Conservation (phyloP, 2,329 filamentous ascomycete species). For the Diaporthe ilicicola region DNA sequence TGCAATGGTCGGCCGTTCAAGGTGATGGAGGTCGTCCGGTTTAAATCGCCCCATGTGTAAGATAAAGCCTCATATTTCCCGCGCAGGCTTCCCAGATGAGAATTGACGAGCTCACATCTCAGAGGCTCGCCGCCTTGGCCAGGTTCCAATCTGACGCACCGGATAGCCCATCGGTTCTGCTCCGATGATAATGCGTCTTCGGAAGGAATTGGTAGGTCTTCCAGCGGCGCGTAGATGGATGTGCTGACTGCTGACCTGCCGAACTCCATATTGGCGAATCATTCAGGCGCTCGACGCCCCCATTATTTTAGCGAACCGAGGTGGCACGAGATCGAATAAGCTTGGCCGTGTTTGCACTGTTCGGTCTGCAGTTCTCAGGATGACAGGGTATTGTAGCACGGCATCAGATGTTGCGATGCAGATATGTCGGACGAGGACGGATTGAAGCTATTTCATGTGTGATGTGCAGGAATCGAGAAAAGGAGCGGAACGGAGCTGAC, state of each 20-base stretch:
- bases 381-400: neutral
- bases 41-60: neutral
- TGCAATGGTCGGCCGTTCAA: neutral
- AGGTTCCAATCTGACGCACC: neutral
- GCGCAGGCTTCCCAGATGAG: neutral
- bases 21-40: neutral
- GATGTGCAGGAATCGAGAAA: neutral
- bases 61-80: conserved; percentile 14
- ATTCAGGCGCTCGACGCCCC: too few relatives aligned
- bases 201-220: neutral
- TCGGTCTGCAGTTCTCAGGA: too few relatives aligned
- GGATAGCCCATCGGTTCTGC: neutral
- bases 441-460: too few relatives aligned
- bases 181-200: neutral
- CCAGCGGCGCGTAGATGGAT: neutral
- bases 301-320: neutral
- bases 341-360: too few relatives aligned
- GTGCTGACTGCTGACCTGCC: neutral
- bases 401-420: too few relatives aligned
- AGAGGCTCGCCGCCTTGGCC: neutral
- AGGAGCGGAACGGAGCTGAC: neutral
- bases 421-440: neutral
- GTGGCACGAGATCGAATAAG: neutral
- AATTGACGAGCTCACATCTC: conserved; percentile 4
- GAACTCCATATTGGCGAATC: neutral